A percentile compares a stretch with the other conserved stretches of the same genome.
Evolutionary conservation across 2,329 filamentous ascomycete genomes (phyloP).

Genomic region (Didymella segeticola): DNA sequence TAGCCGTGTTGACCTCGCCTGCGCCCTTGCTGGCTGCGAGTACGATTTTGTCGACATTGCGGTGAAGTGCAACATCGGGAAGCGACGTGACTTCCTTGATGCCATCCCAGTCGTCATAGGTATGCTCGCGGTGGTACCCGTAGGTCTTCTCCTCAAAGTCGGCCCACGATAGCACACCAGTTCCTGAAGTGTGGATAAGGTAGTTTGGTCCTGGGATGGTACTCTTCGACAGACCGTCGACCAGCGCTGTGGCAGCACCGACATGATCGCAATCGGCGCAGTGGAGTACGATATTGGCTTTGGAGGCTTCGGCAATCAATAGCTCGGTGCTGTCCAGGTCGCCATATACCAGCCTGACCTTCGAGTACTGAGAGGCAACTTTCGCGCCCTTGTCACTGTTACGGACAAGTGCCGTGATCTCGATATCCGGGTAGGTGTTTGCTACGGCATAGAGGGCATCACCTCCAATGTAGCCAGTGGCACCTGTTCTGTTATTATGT

Average conservation of each 20-base stretch:
- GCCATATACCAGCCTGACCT: constrained; percentile 60
- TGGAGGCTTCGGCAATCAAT: constrained; percentile 35
- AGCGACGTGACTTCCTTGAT: constrained; percentile 63
- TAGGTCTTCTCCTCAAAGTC: constrained; percentile 55
- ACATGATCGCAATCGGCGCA: constrained; percentile 46
- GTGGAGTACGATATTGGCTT: constrained; percentile 42
- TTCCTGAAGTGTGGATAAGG: constrained; percentile 63
- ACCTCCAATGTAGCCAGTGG: constrained; percentile 44
- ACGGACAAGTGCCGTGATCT: constrained; percentile 58
- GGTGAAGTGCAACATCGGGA: constrained; percentile 66
- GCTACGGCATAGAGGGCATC: constrained; percentile 46
- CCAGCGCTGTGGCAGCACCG: constrained; percentile 32
- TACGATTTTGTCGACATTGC: constrained; percentile 74
- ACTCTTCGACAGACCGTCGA: constrained; percentile 50
- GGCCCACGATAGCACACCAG: constrained; percentile 61
- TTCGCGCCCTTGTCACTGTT: constrained; percentile 57
- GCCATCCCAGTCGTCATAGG: constrained; percentile 66
- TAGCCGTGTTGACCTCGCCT: constrained; percentile 54
- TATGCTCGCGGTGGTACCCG: constrained; percentile 56
- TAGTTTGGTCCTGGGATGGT: constrained; percentile 48
- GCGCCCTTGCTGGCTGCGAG: constrained; percentile 55
- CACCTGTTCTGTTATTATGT: constrained; percentile 32
- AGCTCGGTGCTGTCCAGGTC: constrained; percentile 42
- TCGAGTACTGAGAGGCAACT: constrained; percentile 56
- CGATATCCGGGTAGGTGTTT: constrained; percentile 56